phyloP scores from a whole-genome alignment of 1,284 basidiomycete species.

The Melampsora larici-populina region DNA sequence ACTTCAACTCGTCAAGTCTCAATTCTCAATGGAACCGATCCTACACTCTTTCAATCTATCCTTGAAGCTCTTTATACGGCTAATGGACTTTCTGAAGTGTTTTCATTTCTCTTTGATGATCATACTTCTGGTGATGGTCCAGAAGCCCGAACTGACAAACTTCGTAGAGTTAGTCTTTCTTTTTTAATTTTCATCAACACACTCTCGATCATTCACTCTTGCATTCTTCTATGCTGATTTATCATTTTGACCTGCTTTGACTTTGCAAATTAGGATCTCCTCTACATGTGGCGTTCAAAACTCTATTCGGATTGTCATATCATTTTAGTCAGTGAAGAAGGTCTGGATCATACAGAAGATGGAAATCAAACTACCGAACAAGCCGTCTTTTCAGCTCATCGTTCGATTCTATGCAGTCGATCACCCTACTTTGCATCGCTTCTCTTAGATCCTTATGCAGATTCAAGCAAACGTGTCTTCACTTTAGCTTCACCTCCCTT shows the following conservation, averaged over 20 bases:
- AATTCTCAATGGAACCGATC: constrained; percentile 40
- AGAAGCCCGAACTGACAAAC: constrained; percentile 37
- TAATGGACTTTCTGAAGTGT: constrained; percentile 77
- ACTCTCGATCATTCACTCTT: not conserved
- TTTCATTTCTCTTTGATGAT: constrained; percentile 74
- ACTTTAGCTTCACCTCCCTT: constrained; percentile 86
- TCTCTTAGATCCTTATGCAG: constrained; percentile 58
- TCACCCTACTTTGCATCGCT: constrained; percentile 80
- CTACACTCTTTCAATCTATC: constrained; percentile 43
- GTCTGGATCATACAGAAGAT: constrained; percentile 40
- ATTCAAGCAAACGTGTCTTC: constrained; percentile 59
- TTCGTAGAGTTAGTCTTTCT: constrained; percentile 15
- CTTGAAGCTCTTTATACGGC: constrained; percentile 83
- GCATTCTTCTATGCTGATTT: not conserved
- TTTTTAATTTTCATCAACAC: not conserved
- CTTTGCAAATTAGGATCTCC: constrained; percentile 65
- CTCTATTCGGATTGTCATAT: constrained; percentile 86
- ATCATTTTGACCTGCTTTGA: not conserved
- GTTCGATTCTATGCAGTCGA: constrained; percentile 84
- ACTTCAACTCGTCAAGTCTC: constrained; percentile 44
- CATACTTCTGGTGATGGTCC: constrained; percentile 37
- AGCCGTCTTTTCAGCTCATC: constrained; percentile 82
- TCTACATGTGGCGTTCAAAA: constrained; percentile 91
- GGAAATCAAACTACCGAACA: constrained; percentile 42
- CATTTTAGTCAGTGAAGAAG: constrained; percentile 54